Evolutionary conservation across 257 asterid species (phyloP), one percentile per base, ranked within the genome.

Genomic region (Forsythia viridissima): DNA sequence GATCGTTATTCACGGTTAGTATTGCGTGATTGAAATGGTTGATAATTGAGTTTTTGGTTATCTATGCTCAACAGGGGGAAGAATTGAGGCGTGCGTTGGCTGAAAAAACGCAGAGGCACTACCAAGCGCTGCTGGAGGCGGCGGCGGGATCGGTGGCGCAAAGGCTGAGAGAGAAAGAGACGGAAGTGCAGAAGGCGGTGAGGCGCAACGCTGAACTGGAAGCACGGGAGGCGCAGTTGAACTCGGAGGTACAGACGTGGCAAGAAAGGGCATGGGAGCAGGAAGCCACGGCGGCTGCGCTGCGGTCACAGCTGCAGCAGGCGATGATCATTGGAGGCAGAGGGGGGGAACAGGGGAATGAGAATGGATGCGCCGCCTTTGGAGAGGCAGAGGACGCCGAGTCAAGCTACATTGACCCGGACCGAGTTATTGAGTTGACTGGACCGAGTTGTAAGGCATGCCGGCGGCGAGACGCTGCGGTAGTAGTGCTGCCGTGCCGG

Each of bases 301-400:
- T 87, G 36, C 91, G 85, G 78, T 71, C 79, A 12, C 85, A 87
- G 76, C 79, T 87, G 36, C 88, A 84, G 63, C 81, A 84, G 34
- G 90, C 88, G 5, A 83, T 85, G 44, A 78, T 76, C 1, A 44
- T 0, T 11, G 16, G 13, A 44, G 12, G 52, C 15, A 11, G 15
- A 10, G 15, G 52, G 52, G 16, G 8, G 71, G 72, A 70, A 76
- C 21, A 78, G 43, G 43, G 43, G 43, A 40, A 40, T 40, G 52
- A 9, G 16, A 1, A 30, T 41, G 67, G 34, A 73, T 67, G 63
- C 38, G 36, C 44, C 21, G 77, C 41, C 1, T 81, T 73, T n/a
- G 83, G 83, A 0, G 88, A 84, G 8, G 87, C 90, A 21, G 91
- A 87, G 72, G 91, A 87, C 15, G 89, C 89, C 4, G 91, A 83